A percentile compares a stretch with the other conserved stretches of the same genome.
Evolutionary conservation across 257 asterid genomes (phyloP).

Genomic region (Plectranthus barbatus): DNA sequence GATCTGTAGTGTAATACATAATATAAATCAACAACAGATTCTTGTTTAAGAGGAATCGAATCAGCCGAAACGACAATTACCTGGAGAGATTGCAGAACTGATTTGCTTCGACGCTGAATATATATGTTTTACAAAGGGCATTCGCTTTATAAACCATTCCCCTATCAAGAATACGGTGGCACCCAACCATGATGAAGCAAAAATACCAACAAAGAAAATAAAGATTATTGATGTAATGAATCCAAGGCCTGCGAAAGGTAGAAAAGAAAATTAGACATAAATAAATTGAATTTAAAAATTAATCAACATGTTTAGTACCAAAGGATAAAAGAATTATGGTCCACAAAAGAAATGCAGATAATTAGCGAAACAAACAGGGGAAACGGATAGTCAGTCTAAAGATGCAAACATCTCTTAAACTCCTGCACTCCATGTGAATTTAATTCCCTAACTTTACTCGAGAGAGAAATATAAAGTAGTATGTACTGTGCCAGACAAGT

Average conservation of each 20-base stretch:
- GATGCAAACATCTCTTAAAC: neutral
- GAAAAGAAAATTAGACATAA: constrained; percentile 14
- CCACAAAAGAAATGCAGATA: neutral
- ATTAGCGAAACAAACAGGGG: neutral
- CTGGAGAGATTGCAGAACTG: constrained; percentile 89
- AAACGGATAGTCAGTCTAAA: neutral
- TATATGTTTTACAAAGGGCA: constrained; percentile 80
- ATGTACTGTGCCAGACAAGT: neutral
- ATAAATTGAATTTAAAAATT: neutral
- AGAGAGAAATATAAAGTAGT: neutral
- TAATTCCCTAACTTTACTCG: neutral
- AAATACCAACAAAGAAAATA: constrained; percentile 71
- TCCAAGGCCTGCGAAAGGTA: constrained; percentile 73
- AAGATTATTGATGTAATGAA: constrained; percentile 72
- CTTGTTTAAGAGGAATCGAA: no score
- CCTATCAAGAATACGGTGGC: constrained; percentile 85
- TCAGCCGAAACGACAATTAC: no score
- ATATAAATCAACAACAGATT: constrained; percentile 5
- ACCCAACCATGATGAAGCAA: constrained; percentile 95
- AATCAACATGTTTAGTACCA: neutral
- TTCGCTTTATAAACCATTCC: constrained; percentile 82
- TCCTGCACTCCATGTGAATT: neutral
- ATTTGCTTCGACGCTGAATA: constrained; percentile 90
- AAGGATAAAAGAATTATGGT: neutral
- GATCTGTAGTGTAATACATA: constrained; percentile 41